Conservation (phyloP, 2,329 filamentous ascomycete species). For the Aspergillus intermedius region DNA sequence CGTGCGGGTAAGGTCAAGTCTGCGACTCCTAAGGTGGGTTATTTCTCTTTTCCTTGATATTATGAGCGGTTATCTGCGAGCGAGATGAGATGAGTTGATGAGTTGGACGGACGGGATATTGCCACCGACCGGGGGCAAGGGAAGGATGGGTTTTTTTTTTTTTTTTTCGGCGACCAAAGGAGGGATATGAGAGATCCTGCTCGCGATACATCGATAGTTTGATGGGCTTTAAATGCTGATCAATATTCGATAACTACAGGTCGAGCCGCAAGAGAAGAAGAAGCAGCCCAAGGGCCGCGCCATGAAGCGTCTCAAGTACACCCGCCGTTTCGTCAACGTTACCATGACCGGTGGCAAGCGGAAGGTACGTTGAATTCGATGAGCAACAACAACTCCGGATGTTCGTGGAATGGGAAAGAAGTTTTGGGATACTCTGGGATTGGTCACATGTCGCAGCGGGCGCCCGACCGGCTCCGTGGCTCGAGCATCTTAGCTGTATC, state of each 20-base stretch:
- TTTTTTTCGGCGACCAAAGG: not conserved
- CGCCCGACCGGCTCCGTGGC: not conserved
- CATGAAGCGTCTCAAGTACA: constrained; percentile 95
- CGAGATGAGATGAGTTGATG: not conserved
- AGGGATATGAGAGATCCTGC: not conserved
- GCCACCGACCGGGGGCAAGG: not conserved
- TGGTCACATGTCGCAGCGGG: no score
- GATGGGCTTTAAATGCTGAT: constrained; percentile 1
- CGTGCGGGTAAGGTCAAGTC: constrained; percentile 98
- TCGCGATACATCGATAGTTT: not conserved
- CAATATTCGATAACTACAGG: not conserved
- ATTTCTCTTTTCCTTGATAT: not conserved
- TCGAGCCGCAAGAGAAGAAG: constrained; percentile 63
- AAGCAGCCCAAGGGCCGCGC: constrained; percentile 96
- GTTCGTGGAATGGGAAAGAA: no score
- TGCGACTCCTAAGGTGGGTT: constrained; percentile 47
- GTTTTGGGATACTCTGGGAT: no score
- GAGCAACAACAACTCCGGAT: not conserved
- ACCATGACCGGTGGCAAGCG: constrained; percentile 96
- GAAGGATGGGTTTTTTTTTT: not conserved
- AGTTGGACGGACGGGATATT: not conserved
- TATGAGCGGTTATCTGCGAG: not conserved
- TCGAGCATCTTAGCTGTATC: no score
- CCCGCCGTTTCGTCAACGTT: constrained; percentile 96
- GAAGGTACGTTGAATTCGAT: constrained; percentile 60